These are phyloP conservation scores for Backusella liffmaniae DNA, from an alignment of 192 early-diverging fungal genomes.

Conservation along the genomic window DNA sequence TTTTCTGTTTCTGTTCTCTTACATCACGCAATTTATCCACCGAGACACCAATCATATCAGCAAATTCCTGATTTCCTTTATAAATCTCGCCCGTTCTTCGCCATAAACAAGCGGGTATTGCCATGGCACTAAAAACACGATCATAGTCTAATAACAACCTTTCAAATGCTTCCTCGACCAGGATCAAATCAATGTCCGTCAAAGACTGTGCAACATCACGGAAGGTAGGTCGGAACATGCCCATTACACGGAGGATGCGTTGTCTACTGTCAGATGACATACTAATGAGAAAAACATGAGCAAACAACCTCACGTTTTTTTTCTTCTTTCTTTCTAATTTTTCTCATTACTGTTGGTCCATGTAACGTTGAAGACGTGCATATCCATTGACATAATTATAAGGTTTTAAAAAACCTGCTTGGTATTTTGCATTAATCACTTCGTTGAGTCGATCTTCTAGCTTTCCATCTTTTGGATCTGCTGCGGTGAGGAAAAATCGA, in stretches of 20 bases:
- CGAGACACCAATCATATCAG: conserved; percentile 79
- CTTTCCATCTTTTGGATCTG: conserved; percentile 90
- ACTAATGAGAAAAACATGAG: conserved; percentile 25
- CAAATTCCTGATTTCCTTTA: conserved; percentile 96
- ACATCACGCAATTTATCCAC: conserved; percentile 80
- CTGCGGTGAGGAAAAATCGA: conserved; percentile 88
- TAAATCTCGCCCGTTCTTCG: conserved; percentile 95
- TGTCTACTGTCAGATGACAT: conserved; percentile 70
- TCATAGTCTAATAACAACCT: conserved; percentile 93
- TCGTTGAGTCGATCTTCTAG: conserved; percentile 87
- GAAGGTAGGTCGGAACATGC: conserved; percentile 87
- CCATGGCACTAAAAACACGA: conserved; percentile 92
- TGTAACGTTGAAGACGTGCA: conserved; percentile 83
- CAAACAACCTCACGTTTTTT: not conserved
- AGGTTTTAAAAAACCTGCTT: conserved; percentile 93
- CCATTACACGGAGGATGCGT: conserved; percentile 87
- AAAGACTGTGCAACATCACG: conserved; percentile 83
- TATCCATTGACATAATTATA: conserved; percentile 96
- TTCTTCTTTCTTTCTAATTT: not conserved
- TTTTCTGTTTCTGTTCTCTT: conserved; percentile 30
- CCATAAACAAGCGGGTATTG: conserved; percentile 94
- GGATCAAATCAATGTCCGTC: conserved; percentile 91
- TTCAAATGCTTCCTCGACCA: conserved; percentile 97
- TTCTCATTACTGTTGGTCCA: conserved; percentile 72
- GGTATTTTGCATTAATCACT: conserved; percentile 94